Percentiles rank a stretch among this genome's conserved stretches.
phyloP scores from a whole-genome alignment of 495 filamentous ascomycete genomes.

The Cercophora sp. region DNA sequence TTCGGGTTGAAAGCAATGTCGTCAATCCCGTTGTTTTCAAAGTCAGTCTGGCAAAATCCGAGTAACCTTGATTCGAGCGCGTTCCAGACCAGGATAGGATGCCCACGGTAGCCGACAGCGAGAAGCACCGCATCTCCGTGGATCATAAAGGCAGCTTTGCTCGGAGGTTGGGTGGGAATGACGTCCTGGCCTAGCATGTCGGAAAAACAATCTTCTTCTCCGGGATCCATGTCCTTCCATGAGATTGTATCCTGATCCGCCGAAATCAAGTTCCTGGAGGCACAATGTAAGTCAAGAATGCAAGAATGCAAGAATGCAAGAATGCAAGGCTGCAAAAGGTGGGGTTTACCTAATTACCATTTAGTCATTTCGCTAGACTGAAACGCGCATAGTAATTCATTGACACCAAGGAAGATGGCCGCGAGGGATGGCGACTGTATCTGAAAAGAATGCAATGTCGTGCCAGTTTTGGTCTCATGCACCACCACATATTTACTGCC shows the following conservation, averaged over 20 bases:
- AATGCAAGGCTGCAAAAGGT: neutral
- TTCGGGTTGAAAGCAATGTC: constrained; percentile 26
- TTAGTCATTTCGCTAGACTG: constrained; percentile 15
- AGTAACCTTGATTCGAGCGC: constrained; percentile 13
- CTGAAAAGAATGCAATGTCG: constrained; percentile 11
- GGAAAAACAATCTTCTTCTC: constrained; percentile 4
- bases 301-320: neutral
- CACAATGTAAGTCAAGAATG: neutral
- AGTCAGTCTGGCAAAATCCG: constrained; percentile 1
- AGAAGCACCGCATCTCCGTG: constrained; percentile 13
- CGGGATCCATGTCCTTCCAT: constrained; percentile 2
- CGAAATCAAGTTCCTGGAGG: constrained; percentile 5
- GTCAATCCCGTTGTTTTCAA: constrained; percentile 15
- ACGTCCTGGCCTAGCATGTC: neutral
- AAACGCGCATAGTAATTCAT: constrained; percentile 18
- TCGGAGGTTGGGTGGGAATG: constrained; percentile 13
- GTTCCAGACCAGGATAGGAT: constrained; percentile 21
- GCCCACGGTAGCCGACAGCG: constrained; percentile 23
- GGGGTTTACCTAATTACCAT: no score
- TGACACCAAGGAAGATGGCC: constrained; percentile 6
- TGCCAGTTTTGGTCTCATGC: constrained; percentile 18
- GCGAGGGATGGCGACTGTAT: constrained; percentile 7
- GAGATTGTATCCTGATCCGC: constrained; percentile 10
- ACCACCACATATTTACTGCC: constrained; percentile 17
- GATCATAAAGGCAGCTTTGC: constrained; percentile 12